Evolutionary conservation across 2,329 filamentous ascomycete species (phyloP), one percentile per base, ranked within the genome.

Genomic region (Fusarium sp.): DNA sequence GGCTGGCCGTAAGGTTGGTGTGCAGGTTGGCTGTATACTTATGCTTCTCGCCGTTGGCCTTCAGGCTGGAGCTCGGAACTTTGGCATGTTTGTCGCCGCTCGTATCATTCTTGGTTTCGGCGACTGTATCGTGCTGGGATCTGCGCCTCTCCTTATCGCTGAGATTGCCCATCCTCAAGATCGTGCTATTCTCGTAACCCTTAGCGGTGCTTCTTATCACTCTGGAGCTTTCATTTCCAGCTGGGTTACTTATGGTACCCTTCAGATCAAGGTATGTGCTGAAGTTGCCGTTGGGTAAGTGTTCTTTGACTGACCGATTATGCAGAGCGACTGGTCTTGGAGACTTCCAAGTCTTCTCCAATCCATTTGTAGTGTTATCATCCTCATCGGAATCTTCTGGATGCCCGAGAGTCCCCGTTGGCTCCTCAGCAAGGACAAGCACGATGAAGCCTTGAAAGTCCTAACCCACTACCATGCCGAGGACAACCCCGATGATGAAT

Each of bases 371-470:
- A 70, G 67, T 52, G 57, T 70, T 11, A 23, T 75, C 4, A 65
- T 65, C 6, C 62, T 65, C 3, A 7, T 65, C 6, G 62, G 60
- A 2, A 56, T 65, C 15, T 65, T 57, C 10, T 65, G 60, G 62
- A 65, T 65, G 62, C 73, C 73, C 0, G 73, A 75, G 38, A 71
- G 66, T 3, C 73, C 73, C 2, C 73, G 73, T 46, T 75, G 67
- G 59, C 60, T 75, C 2, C 65, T 75, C 5, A 66, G 69, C n/a
- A 70, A 70, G n/a, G 73, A 75, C 7, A 64, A 71, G 1, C 45
- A 59, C 14, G 73, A 75, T 3, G 73, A 75, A 40, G 73, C 73
- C 0, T 30, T 60, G 2, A 58, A 20, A 3, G 66, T 75, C 2
- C 41, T 75, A 4, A 52, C 68, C 6, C 62, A 73, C 9, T 73